Evolutionary conservation across 106 monocot species (phyloP).

Genomic region (Dioscorea zingiberensis): DNA sequence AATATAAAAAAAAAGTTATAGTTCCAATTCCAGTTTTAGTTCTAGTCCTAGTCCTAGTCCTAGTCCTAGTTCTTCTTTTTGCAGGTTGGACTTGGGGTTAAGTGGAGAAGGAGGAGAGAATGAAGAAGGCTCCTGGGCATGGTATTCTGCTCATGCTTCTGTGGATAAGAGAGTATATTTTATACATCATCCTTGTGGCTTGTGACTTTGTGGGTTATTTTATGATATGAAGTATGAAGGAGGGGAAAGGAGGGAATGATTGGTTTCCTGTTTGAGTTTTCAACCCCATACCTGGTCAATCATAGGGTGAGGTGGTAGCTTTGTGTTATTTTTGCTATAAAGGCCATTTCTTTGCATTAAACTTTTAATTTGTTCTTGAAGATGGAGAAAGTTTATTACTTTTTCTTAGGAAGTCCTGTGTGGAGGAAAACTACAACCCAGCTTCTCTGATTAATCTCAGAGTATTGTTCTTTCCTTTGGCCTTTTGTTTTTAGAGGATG

Average conservation of each 20-base stretch:
- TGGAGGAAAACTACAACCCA: conserved; percentile 4
- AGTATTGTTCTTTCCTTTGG: conserved; percentile 29
- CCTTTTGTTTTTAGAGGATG: conserved; percentile 15
- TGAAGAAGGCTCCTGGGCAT: no score
- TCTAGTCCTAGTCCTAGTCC: no score
- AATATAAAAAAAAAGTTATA: no score
- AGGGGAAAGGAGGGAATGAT: conserved; percentile 19
- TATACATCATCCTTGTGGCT: no score
- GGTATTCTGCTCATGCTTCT: no score
- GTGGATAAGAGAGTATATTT: no score
- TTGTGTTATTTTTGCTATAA: neutral
- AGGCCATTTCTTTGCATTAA: neutral
- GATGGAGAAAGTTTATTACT: neutral
- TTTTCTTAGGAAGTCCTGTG: conserved; percentile 1
- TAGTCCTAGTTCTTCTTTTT: no score
- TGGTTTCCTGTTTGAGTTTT: conserved; percentile 21
- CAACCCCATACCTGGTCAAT: conserved; percentile 7
- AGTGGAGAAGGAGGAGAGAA: no score
- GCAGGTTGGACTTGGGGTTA: no score
- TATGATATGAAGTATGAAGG: neutral
- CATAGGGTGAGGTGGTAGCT: conserved; percentile 3
- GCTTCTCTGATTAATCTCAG: conserved; percentile 23
- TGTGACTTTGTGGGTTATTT: no score
- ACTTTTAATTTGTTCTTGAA: conserved; percentile 9
- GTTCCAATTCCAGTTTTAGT: no score